These are phyloP conservation scores for Tolypocladium sp. DNA, from an alignment of 2,329 filamentous ascomycete genomes.

Conservation along the genomic window DNA sequence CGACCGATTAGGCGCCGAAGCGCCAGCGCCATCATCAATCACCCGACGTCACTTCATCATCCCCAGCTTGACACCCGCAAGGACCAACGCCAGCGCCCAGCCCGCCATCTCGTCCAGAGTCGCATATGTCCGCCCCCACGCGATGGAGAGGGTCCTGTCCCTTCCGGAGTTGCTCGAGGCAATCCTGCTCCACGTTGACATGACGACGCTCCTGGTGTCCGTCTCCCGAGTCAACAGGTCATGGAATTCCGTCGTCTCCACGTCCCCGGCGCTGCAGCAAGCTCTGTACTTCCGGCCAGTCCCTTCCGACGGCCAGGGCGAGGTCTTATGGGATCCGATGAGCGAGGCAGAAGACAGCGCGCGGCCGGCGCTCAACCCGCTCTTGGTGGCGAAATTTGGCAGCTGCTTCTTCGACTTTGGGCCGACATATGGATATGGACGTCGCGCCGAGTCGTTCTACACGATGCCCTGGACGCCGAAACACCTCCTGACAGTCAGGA, in stretches of 20 bases:
- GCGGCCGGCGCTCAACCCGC: neutral
- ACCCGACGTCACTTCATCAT: too few relatives aligned
- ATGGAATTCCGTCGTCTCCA: slow-evolving; percentile 8
- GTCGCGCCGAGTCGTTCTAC: too few relatives aligned
- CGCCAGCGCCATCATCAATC: neutral
- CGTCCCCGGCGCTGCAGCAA: neutral
- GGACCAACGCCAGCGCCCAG: neutral
- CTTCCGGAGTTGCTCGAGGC: slow-evolving; percentile 16
- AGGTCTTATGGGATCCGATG: neutral
- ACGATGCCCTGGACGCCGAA: too few relatives aligned
- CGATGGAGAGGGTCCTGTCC: slow-evolving; percentile 4
- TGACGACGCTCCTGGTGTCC: slow-evolving; percentile 15
- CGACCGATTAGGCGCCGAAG: too few relatives aligned
- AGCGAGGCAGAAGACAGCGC: neutral
- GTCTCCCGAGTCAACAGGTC: slow-evolving; percentile 12
- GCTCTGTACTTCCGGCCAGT: slow-evolving; percentile 1
- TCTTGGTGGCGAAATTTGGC: too few relatives aligned
- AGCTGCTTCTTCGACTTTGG: too few relatives aligned
- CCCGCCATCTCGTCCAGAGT: too few relatives aligned
- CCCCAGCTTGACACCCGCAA: neutral
- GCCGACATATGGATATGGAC: neutral
- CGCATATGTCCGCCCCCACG: too few relatives aligned
- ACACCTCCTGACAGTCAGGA: too few relatives aligned
- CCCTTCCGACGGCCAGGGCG: neutral
- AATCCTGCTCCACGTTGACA: slow-evolving; percentile 15